Evolutionary conservation across 2,329 filamentous ascomycete genomes (phyloP), one percentile per base, ranked within the genome.

Genomic region (Colletotrichum tamarilloi): DNA sequence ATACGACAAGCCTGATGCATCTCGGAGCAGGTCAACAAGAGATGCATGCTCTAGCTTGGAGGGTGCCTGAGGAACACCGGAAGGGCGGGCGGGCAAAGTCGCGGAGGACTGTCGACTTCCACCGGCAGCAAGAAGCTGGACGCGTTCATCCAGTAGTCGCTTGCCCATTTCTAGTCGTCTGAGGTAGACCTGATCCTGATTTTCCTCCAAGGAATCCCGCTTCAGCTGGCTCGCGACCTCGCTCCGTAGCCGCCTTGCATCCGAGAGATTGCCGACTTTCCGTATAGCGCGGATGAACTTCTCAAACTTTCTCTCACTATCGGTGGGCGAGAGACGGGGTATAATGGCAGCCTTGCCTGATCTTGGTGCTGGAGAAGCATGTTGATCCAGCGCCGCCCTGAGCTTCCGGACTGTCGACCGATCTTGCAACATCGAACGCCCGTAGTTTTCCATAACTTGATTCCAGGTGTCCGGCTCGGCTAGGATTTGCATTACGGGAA

Each of bases 391-490:
- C 9, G 96, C 97, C 52, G 95, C 96, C 68, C 97, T 92, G 67
- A 99, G 89, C 81, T 95, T 97, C 69, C 94, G 92, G 52, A 99
- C 96, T 0, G 95, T 98, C 75, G 97, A 98, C 49, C 97, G 91
- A 81, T 99, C 97, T 82, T 98, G 97, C 55, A 99, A 87, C 85
- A 97, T 93, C 30, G 93, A 93, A 62, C 94, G 92, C 22, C 95
- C 93, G 82, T 92, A 95, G 68, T 92, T 95, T 82, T 98, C 96
- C 88, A 98, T 95, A 73, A 98, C 83, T 81, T 98, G 95, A 79
- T 99, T 98, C 96, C 96, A 99, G 9, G 93, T 97, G 84, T 99
- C 97, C 1, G 97, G 95, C 77, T 99, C 96, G 5, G 94, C 91
- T 22, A 99, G 85, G 74, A 95, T 86, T 77, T 93, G 91, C 80